Evolutionary conservation across 148 eudicot species (phyloP).

Genomic region (Cornus florida): DNA sequence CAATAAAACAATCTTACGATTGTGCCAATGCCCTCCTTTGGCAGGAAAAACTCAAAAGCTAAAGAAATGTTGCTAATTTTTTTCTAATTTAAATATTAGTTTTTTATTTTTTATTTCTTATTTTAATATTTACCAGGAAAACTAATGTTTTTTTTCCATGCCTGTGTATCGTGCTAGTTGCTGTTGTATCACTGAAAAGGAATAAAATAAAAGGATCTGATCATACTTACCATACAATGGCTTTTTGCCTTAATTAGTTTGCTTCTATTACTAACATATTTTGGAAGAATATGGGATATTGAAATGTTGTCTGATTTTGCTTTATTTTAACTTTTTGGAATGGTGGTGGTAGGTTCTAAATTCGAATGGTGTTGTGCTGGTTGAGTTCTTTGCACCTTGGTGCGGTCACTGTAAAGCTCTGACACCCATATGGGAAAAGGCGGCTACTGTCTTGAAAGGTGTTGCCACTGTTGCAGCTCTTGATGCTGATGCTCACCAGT

Average conservation of each 20-base stretch:
- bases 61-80: too few species aligned
- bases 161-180: neutral
- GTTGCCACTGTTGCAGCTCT: constrained; percentile 93
- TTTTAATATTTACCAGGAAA: too few species aligned
- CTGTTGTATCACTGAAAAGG: neutral
- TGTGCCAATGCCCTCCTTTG: too few species aligned
- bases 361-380: constrained; percentile 81
- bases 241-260: neutral
- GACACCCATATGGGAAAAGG: constrained; percentile 93
- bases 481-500: constrained; percentile 94
- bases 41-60: too few species aligned
- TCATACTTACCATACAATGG: neutral
- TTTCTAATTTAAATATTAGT: too few species aligned
- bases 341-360: constrained; percentile 63
- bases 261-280: neutral
- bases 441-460: constrained; percentile 82
- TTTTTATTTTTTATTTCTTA: too few species aligned
- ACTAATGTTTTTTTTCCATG: neutral
- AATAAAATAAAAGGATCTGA: neutral
- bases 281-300: neutral
- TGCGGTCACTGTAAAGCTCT: constrained; percentile 94
- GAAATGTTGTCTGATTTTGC: neutral
- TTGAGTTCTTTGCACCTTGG: constrained; percentile 98
- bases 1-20: too few species aligned
- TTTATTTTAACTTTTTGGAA: constrained; percentile 7